Base-by-base conservation (phyloP, 1,284 basidiomycete genomes). In the Entoloma clypeatum region DNA sequence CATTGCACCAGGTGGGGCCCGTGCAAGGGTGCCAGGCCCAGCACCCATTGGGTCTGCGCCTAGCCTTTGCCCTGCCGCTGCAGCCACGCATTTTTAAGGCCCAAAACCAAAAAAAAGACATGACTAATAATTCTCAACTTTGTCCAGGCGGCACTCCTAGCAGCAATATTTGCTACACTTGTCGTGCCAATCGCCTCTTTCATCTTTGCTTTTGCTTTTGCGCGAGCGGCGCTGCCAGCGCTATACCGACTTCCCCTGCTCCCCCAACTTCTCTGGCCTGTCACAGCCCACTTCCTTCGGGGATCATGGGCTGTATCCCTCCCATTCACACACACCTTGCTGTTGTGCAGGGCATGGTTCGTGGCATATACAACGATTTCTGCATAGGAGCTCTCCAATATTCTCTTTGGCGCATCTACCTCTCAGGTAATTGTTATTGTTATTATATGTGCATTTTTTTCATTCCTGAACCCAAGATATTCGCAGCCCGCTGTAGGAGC, bases 341-440 rank as follows among this genome's bases (percentile, higher is more conserved):
- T 83, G 3, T 54, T 81, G 11, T 53, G 59, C 10, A 65, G 74
- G 16, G 63, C 72, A 0, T 80, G 72, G 60, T 66, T 63, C 19
- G 52, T 83, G 5, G 74, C 67, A 2, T 53, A 75, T 24, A 66
- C 67, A 7, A 83, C 73, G 4, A 48, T 76, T 2, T 58, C 67
- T 4, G 65, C 65, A 6, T 84, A 82, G 83, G 83, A 86, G 51
- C 65, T 75, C 7, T 64, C 78, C 0, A 77, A 82, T 39, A 62
- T 60, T 1, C 45, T 81, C 8, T 83, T 86, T 47, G 80, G 83
- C 41, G 47, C 64, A 23, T 65, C 65, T 46, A 65, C 75, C 45
- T 60, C 74, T 4, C 67, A 77, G 61, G 63, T 61, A 39, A 30
- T 53, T 41, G 34, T 13, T n/a, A n/a, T n/a, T n/a, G n/a, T n/a